phyloP scores from a whole-genome alignment of 345 rosid genomes.

The Citrus reticulata region DNA sequence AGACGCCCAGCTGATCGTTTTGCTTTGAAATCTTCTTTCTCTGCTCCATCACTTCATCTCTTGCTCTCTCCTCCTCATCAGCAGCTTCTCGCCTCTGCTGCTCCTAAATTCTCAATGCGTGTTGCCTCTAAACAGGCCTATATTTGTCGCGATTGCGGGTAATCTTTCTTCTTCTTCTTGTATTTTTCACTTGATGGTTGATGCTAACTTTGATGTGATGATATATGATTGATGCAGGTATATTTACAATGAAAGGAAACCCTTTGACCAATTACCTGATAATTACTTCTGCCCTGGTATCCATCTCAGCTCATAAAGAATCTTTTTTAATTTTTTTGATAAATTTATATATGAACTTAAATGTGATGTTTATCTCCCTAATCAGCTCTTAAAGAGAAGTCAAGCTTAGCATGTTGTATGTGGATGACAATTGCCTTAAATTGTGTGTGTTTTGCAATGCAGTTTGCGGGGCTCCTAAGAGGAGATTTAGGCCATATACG shows the following conservation, averaged over 20 bases:
- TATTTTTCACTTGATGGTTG: too few species aligned
- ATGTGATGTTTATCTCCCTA: neutral
- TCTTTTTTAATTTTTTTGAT: too few species aligned
- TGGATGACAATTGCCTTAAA: neutral
- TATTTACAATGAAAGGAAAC: constrained; percentile 83
- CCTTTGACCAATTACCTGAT: constrained; percentile 77
- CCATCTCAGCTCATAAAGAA: neutral
- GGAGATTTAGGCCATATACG: constrained; percentile 69
- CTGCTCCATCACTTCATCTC: constrained; percentile 45
- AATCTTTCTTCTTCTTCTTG: neutral
- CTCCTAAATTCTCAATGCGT: constrained; percentile 74
- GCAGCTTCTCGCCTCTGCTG: constrained; percentile 26
- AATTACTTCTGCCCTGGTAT: constrained; percentile 84
- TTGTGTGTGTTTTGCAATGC: constrained; percentile 15
- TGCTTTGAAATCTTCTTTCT: constrained; percentile 54
- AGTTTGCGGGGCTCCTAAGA: constrained; percentile 96
- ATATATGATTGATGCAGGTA: constrained; percentile 43
- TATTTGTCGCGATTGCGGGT: constrained; percentile 98
- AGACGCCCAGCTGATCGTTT: constrained; percentile 31
- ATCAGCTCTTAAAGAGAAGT: neutral
- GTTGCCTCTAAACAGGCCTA: constrained; percentile 78
- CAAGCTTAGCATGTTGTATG: neutral
- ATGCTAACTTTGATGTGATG: neutral
- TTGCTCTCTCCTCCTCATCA: constrained; percentile 31
- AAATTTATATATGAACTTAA: neutral